phyloP scores from a whole-genome alignment of 768 basidiomycete genomes.

The Auriscalpium orientale region DNA sequence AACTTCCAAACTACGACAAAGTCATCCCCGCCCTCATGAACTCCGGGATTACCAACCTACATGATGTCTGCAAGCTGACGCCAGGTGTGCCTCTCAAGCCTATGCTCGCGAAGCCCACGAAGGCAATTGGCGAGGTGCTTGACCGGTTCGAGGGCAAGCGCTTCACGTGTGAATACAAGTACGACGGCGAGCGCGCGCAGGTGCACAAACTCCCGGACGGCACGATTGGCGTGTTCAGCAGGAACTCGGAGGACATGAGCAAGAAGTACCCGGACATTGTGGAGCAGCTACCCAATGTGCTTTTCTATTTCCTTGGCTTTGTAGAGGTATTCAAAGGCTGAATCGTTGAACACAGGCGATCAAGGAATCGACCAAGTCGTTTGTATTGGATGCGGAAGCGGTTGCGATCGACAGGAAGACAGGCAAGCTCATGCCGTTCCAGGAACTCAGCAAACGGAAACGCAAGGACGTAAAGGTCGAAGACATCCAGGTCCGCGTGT shows the following conservation, averaged over 20 bases:
- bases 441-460: conserved; percentile 90
- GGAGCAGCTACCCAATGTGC: conserved; percentile 80
- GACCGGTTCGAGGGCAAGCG: conserved; percentile 92
- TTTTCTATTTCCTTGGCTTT: conserved; percentile 8
- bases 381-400: conserved; percentile 94
- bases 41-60: conserved; percentile 63
- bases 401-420: conserved; percentile 88
- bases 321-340: neutral
- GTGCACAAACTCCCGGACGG: conserved; percentile 82
- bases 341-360: conserved; percentile 52
- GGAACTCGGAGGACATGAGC: conserved; percentile 99
- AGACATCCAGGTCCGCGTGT: conserved; percentile 95
- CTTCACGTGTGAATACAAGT: conserved; percentile 99
- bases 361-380: conserved; percentile 74
- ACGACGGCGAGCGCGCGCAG: conserved; percentile 97
- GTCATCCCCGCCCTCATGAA: conserved; percentile 87
- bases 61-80: conserved; percentile 77
- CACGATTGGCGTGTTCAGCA: conserved; percentile 82
- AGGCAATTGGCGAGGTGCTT: conserved; percentile 95
- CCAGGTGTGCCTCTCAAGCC: conserved; percentile 97
- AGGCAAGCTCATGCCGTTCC: conserved; percentile 91
- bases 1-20: conserved; percentile 86
- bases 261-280: conserved; percentile 99
- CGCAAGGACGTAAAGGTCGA: conserved; percentile 97
- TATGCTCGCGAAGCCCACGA: conserved; percentile 98